These are phyloP conservation scores for Fagopyrum esculentum DNA, from an alignment of 148 eudicot species.

Conservation along the genomic window DNA sequence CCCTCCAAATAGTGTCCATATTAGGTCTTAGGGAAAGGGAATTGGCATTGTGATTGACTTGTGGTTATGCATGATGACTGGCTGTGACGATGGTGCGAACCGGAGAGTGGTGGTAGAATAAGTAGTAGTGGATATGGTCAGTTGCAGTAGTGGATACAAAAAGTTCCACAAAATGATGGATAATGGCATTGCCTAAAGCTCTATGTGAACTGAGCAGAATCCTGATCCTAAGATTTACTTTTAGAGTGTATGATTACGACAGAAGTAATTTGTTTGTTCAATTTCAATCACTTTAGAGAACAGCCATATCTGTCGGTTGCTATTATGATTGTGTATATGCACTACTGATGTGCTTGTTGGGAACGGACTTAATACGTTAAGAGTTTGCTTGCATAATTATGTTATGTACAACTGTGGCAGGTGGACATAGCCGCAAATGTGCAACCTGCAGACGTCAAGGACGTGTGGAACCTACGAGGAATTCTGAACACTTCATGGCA, in stretches of 20 bases:
- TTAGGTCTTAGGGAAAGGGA: too few species aligned
- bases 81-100: too few species aligned
- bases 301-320: background rate
- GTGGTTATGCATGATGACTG: too few species aligned
- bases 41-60: too few species aligned
- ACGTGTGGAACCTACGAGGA: constrained; percentile 90
- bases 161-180: too few species aligned
- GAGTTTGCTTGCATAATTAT: background rate
- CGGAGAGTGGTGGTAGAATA: too few species aligned
- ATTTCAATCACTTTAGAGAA: background rate
- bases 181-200: too few species aligned
- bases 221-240: background rate
- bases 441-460: constrained; percentile 75
- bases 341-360: background rate
- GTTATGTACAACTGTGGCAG: constrained; percentile 25
- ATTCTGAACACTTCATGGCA: constrained; percentile 96
- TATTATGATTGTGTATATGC: too few species aligned
- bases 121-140: too few species aligned
- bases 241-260: background rate
- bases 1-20: too few species aligned
- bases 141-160: too few species aligned
- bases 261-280: background rate
- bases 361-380: background rate
- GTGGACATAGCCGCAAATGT: constrained; percentile 79
- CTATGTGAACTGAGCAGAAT: too few species aligned